Evolutionary conservation across 495 filamentous ascomycete genomes (phyloP), one percentile per base, ranked within the genome.

Genomic region (Saxophila tyrrhenica): DNA sequence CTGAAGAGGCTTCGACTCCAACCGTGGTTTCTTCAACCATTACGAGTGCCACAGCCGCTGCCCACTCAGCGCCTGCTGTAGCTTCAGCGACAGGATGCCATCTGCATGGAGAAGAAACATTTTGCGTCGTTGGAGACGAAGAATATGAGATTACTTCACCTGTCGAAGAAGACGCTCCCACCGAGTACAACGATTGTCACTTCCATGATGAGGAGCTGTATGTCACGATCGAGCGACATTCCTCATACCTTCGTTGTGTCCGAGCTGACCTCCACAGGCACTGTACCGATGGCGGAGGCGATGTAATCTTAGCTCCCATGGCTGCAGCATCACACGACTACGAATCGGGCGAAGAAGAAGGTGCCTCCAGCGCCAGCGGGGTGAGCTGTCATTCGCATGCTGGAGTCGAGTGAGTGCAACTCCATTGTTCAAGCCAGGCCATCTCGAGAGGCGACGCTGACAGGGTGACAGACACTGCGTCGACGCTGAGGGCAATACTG

Each of bases 381-480:
- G 44, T 48, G 17, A 22, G 74, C 48, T 84, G 79, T 58, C 80
- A 84, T 58, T 83, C 81, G 64, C 79, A 85, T 56, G 79, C 79
- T n/a, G 80, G 79, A 5, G 74, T 84, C 19, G 79, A 83, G 77
- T 80, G 67, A 62, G 72, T 29, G 19, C 24, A 3, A 63, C 29
- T 21, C n/a, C n/a, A n/a, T n/a, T n/a, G n/a, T n/a, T n/a, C n/a
- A 32, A 20, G 19, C 29, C 8, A 13, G 17, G n/a, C 39, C 15
- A 46, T 25, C 15, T 7, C 23, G 3, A 16, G 0, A 48, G n/a
- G 1, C 22, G 46, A 25, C 25, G 17, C 56, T 60, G 50, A 62
- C 42, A n/a, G 7, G 1, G 8, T 43, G 19, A 1, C 29, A 75
- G 72, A 60, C 72, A 81, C 62, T 83, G 79, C 53, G 67, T 70